Conservation (phyloP, 1,284 basidiomycete genomes). For the Heterobasidion occidentale region DNA sequence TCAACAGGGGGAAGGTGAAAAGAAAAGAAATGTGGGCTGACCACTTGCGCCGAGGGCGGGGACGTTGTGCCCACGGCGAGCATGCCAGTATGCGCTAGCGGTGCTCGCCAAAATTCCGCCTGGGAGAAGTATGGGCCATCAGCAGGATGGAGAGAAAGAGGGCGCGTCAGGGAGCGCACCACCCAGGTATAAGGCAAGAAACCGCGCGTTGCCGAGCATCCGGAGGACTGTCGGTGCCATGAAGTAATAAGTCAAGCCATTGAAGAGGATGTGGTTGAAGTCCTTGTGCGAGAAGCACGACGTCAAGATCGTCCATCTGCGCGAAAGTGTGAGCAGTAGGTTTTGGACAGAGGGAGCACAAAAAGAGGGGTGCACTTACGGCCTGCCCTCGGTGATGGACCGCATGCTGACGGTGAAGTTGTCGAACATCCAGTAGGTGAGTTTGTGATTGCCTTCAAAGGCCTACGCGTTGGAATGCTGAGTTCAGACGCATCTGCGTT, state of each 20-base stretch:
- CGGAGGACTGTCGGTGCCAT: constrained; percentile 67
- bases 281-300: constrained; percentile 67
- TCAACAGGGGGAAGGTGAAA: neutral
- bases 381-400: constrained; percentile 62
- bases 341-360: neutral
- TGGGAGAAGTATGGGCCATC: constrained; percentile 16
- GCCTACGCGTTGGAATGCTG: neutral
- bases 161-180: constrained; percentile 29
- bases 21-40: constrained; percentile 21
- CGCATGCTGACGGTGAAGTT: constrained; percentile 62
- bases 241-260: constrained; percentile 76
- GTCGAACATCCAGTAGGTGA: constrained; percentile 50
- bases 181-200: constrained; percentile 73
- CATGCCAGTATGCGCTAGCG: constrained; percentile 53
- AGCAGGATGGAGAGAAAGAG: neutral
- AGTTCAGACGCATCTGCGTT: too few relatives aligned
- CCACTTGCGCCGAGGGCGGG: constrained; percentile 71
- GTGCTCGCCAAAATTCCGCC: constrained; percentile 60
- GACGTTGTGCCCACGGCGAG: constrained; percentile 26
- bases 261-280: constrained; percentile 64
- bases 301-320: constrained; percentile 78
- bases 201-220: constrained; percentile 62
- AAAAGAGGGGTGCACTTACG: constrained; percentile 4
- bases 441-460: constrained; percentile 34
- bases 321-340: neutral